Base-by-base conservation (phyloP, 805 yeast species). In the Wickerhamiella domercqiae region DNA sequence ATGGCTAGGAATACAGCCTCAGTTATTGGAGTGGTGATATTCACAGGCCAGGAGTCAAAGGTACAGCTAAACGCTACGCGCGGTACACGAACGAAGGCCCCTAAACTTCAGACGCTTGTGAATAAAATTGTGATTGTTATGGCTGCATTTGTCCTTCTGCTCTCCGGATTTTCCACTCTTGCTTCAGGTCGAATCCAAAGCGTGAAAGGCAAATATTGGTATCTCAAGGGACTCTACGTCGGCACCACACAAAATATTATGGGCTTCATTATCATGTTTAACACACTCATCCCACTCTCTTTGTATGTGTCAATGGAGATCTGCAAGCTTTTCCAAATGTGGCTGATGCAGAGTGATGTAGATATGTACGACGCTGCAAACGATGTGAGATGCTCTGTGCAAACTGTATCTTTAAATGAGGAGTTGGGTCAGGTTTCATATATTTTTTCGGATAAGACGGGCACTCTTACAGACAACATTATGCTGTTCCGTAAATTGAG, bases 201-300 rank as follows among this genome's bases (percentile, higher is more conserved):
- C 17, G 4, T 26, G 16, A 47, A 51, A 18, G 49, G 52, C 21
- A 52, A 60, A 25, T 59, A 61, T 32, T 84, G 96, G 96, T 93
- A 86, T 52, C 56, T 84, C 20, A 59, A 61, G 33, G 71, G 69
- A 3, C 66, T 71, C 48, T 90, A 80, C 47, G 94, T 78, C 0
- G 93, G 94, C 17, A 69, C 73, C 16, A 87, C 93, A 2, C 79
- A 94, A 1, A 81, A 93, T 0, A 67, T 90, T 35, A 86, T 90
- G 94, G 84, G 97, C 2, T 93, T 80, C 57, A 78, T 90, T 45
- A 87, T 90, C 63, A 87, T 90, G 97, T 87, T 78, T 62, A 90
- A 90, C 55, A 90, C 98, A 0, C 69, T 90, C 62, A 90, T 90
- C 53, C 98, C 98, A 0, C 63, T 90, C 22, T 87, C 97, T 0